A percentile compares a stretch with the other conserved stretches of the same genome.
phyloP scores from a whole-genome alignment of 495 filamentous ascomycete genomes.

The Xylaria curta region DNA sequence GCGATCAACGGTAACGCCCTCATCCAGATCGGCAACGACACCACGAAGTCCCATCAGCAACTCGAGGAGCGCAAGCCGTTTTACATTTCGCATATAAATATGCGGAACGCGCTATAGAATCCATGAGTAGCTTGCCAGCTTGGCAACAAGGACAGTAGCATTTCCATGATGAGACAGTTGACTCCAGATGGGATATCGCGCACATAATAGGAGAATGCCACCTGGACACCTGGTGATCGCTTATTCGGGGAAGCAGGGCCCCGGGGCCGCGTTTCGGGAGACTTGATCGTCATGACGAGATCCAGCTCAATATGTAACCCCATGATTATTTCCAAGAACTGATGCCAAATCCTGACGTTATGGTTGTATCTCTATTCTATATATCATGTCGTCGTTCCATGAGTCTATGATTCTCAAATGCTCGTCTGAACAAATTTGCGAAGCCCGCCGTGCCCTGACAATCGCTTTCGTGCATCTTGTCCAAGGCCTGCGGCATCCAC shows the following conservation, averaged over 20 bases:
- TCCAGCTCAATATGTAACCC: background rate
- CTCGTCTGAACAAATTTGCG: slow-evolving; percentile 47
- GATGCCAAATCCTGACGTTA: background rate
- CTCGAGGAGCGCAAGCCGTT: background rate
- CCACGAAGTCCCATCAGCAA: background rate
- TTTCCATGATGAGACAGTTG: background rate
- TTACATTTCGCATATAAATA: background rate
- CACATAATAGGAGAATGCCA: background rate
- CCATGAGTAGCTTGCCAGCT: background rate
- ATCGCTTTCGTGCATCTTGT: slow-evolving; percentile 59
- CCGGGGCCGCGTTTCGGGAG: background rate
- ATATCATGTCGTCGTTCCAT: slow-evolving; percentile 30
- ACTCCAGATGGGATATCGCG: background rate
- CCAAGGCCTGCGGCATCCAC: slow-evolving; percentile 66
- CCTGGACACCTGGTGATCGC: too few species aligned
- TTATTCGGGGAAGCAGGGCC: too few species aligned
- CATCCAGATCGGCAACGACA: too few species aligned
- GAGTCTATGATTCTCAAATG: slow-evolving; percentile 33
- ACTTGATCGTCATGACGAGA: background rate
- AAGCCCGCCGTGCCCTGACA: slow-evolving; percentile 50
- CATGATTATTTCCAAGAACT: background rate
- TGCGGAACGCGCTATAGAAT: too few species aligned
- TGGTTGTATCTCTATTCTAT: slow-evolving; percentile 8
- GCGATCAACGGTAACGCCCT: too few species aligned
- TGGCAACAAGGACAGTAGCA: background rate